These are phyloP conservation scores for Dysphania ambrosioides DNA, from an alignment of 148 eudicot species.

Conservation along the genomic window DNA sequence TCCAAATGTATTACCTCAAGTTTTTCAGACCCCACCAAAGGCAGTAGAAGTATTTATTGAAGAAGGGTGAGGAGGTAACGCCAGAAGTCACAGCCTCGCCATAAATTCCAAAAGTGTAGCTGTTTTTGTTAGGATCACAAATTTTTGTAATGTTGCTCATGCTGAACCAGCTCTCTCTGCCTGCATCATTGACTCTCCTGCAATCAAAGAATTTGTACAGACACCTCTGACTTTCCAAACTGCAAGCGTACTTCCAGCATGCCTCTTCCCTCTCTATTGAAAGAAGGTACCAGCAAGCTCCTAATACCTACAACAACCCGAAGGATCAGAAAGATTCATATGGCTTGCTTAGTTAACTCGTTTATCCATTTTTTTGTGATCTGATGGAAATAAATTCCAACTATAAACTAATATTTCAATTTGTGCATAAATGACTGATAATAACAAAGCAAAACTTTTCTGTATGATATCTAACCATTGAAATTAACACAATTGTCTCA, in stretches of 20 bases:
- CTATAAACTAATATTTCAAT: not conserved
- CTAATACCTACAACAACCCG: conserved; percentile 49
- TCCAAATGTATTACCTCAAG: conserved; percentile 49
- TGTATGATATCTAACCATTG: not conserved
- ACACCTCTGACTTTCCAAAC: conserved; percentile 31
- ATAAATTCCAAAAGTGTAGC: conserved; percentile 62
- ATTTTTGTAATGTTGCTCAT: conserved; percentile 48
- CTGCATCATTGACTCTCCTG: conserved; percentile 27
- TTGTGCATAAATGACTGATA: not conserved
- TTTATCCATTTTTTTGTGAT: no score
- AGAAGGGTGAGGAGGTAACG: conserved; percentile 44
- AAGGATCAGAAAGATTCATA: not conserved
- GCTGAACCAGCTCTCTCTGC: conserved; percentile 46
- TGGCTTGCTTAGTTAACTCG: not conserved
- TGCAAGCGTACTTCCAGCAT: conserved; percentile 65
- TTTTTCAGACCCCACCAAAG: conserved; percentile 94
- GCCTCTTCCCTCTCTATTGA: conserved; percentile 70
- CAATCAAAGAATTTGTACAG: conserved; percentile 53
- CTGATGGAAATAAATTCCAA: not conserved
- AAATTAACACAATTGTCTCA: not conserved
- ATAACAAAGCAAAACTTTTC: not conserved
- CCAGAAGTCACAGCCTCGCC: conserved; percentile 45
- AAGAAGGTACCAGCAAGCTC: conserved; percentile 83
- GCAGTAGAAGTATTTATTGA: conserved; percentile 70
- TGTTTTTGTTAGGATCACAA: conserved; percentile 41